Evolutionary conservation across 306 rosid species (phyloP).

Genomic region (Luffa aegyptiaca): DNA sequence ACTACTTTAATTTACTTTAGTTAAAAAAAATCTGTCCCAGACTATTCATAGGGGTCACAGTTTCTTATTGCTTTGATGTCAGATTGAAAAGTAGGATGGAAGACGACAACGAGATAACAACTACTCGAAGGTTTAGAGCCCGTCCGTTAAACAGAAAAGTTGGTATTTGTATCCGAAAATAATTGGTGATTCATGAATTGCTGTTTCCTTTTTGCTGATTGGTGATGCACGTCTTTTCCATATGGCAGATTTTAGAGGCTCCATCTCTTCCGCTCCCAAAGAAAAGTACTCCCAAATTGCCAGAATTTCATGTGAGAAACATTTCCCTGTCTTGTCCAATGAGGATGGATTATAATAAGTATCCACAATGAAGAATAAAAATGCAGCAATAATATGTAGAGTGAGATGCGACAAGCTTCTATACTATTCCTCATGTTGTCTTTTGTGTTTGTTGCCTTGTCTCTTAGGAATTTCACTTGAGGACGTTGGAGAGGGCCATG

Average conservation of each 20-base stretch:
- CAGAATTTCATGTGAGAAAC: slow-evolving; percentile 80
- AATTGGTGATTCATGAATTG: slow-evolving; percentile 5
- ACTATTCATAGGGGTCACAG: background rate
- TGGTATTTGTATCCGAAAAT: slow-evolving; percentile 22
- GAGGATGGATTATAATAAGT: background rate
- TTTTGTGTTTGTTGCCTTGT: slow-evolving; percentile 19
- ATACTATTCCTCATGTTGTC: slow-evolving; percentile 5
- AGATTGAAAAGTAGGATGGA: slow-evolving; percentile 54
- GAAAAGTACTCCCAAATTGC: slow-evolving; percentile 71
- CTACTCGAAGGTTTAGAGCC: slow-evolving; percentile 63
- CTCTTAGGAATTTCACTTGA: slow-evolving; percentile 76
- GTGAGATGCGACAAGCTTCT: background rate
- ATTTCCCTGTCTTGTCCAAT: background rate
- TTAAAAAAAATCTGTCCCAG: background rate
- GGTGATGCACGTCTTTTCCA: slow-evolving; percentile 11
- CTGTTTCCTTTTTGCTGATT: slow-evolving; percentile 5
- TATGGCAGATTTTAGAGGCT: slow-evolving; percentile 73
- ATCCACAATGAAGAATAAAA: background rate
- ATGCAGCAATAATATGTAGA: background rate
- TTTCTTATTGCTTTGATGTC: slow-evolving; percentile 16
- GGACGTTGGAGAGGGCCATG: slow-evolving; percentile 80
- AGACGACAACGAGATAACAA: slow-evolving; percentile 26
- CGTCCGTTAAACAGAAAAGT: slow-evolving; percentile 92
- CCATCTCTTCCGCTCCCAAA: slow-evolving; percentile 65
- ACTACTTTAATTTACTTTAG: background rate